These are phyloP conservation scores for Taiozyma sp. DNA, from an alignment of 1,139 yeast species.

Conservation along the genomic window DNA sequence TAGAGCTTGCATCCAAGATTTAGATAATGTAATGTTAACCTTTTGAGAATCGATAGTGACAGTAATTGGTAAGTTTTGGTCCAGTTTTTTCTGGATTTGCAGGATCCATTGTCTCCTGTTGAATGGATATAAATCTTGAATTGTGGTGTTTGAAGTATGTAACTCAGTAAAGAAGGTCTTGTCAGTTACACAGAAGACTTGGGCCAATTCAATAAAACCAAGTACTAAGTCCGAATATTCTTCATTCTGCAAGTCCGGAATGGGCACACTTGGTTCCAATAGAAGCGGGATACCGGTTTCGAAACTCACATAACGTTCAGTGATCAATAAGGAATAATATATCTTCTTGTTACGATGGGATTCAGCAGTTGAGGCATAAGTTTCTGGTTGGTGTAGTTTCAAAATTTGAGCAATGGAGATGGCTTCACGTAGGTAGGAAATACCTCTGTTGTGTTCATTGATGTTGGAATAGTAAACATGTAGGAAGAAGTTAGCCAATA, in stretches of 20 bases:
- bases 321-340: conserved; percentile 17
- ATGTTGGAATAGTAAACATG: conserved; percentile 19
- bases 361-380: conserved; percentile 11
- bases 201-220: conserved; percentile 20
- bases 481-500: conserved; percentile 17
- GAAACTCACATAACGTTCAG: conserved; percentile 20
- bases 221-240: conserved; percentile 20
- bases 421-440: conserved; percentile 19
- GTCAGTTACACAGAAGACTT: conserved; percentile 20
- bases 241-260: conserved; percentile 19
- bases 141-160: conserved; percentile 12
- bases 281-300: conserved; percentile 18
- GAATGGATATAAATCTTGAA: conserved; percentile 18
- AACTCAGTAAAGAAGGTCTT: conserved; percentile 18
- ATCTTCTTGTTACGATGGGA: conserved; percentile 20
- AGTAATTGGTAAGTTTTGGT: conserved; percentile 7
- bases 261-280: conserved; percentile 19
- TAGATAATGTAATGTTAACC: conserved; percentile 20
- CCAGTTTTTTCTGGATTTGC: conserved; percentile 16
- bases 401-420: conserved; percentile 19
- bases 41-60: conserved; percentile 17
- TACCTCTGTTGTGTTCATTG: conserved; percentile 12
- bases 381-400: conserved; percentile 16
- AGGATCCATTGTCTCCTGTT: conserved; percentile 17
- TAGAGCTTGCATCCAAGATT: conserved; percentile 21